phyloP scores from a whole-genome alignment of 2,329 filamentous ascomycete species.

The Didymella segeticola region DNA sequence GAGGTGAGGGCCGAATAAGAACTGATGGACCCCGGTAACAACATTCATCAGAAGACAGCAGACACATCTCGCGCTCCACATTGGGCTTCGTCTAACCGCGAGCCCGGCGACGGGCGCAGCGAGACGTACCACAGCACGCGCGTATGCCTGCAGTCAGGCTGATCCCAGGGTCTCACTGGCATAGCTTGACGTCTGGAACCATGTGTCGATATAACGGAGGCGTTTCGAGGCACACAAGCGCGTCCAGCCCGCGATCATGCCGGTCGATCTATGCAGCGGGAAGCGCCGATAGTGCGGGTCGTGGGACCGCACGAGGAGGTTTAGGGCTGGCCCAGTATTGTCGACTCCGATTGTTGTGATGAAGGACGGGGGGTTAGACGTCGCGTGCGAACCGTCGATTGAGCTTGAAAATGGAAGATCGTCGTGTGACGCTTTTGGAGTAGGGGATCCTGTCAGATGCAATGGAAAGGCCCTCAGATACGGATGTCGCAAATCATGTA shows the following conservation, averaged over 20 bases:
- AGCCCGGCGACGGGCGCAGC: neutral
- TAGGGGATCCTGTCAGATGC: neutral
- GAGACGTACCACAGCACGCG: neutral
- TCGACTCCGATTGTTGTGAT: neutral
- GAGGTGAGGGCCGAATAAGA: neutral
- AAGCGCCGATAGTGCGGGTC: conserved; percentile 5
- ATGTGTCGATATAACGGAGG: neutral
- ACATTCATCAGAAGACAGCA: neutral
- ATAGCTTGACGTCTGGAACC: neutral
- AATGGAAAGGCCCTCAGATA: neutral
- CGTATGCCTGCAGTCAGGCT: conserved; percentile 2
- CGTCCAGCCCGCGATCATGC: neutral
- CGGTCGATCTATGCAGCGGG: conserved; percentile 10
- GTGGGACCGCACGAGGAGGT: neutral
- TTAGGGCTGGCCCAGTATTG: neutral
- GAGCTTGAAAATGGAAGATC: neutral
- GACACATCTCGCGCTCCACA: neutral
- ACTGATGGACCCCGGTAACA: neutral
- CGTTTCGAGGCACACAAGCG: neutral
- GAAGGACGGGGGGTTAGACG: neutral
- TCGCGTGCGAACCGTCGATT: neutral
- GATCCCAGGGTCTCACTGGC: neutral
- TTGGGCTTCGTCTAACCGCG: neutral
- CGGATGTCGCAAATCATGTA: conserved; percentile 15
- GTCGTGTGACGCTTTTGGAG: neutral